A percentile compares a stretch with the other conserved stretches of the same genome.
These are phyloP conservation scores for Haematococcus lacustris DNA, from an alignment of 139 green algal genomes.

Conservation along the genomic window DNA sequence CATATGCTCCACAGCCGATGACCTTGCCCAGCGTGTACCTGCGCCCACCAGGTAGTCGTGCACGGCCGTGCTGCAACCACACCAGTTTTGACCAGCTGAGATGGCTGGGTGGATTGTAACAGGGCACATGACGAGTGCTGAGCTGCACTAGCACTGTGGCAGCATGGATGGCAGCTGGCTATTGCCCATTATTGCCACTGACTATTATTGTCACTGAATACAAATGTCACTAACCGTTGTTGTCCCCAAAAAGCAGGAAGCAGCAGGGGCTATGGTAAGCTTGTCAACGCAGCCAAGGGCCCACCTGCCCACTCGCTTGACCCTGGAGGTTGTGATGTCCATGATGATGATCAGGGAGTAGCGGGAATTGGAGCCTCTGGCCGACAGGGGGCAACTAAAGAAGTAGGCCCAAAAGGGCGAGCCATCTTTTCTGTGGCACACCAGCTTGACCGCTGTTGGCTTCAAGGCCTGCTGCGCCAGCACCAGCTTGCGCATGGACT, in stretches of 20 bases:
- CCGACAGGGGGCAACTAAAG: constrained; percentile 19
- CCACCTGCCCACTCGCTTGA: constrained; percentile 35
- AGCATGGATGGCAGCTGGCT: too few relatives aligned
- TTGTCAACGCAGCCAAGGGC: too few relatives aligned
- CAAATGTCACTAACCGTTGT: too few relatives aligned
- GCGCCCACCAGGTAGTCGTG: neutral
- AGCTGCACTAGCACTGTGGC: too few relatives aligned
- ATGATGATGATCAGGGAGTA: constrained; percentile 35
- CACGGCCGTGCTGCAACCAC: too few relatives aligned
- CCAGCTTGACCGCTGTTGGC: constrained; percentile 17
- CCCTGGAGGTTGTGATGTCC: constrained; percentile 40
- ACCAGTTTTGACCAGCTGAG: too few relatives aligned
- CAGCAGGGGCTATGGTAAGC: too few relatives aligned
- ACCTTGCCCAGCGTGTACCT: constrained; percentile 46
- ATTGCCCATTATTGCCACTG: too few relatives aligned
- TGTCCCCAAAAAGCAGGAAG: too few relatives aligned
- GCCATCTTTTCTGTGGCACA: constrained; percentile 33
- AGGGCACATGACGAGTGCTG: too few relatives aligned
- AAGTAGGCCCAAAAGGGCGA: constrained; percentile 37
- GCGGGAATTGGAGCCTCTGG: neutral
- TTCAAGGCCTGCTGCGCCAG: constrained; percentile 4
- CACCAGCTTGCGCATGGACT: constrained; percentile 22
- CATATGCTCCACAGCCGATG: constrained; percentile 54
- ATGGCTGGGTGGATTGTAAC: too few relatives aligned
- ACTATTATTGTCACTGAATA: too few relatives aligned